phyloP scores from a whole-genome alignment of 2,329 filamentous ascomycete species.

The Xylaria sp. region DNA sequence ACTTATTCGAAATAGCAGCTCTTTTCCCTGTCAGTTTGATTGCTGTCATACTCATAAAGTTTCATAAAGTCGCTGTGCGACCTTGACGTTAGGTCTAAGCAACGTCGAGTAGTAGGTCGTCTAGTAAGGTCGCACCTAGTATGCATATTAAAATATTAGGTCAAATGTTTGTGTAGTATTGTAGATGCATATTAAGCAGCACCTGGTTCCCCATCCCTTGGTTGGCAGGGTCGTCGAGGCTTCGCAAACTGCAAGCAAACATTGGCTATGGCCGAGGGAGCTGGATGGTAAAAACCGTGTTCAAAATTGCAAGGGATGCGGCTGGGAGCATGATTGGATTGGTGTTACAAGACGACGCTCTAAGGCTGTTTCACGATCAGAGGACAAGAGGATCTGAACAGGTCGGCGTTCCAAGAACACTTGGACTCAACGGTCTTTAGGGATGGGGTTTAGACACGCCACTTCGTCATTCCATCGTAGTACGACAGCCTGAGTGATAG shows the following conservation, averaged over 20 bases:
- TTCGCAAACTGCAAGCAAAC: not conserved
- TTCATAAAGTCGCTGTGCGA: not conserved
- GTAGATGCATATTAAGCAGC: not conserved
- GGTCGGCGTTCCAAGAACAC: not conserved
- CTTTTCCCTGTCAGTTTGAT: not conserved
- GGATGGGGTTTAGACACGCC: not conserved
- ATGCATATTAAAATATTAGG: not conserved
- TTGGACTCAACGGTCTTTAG: not conserved
- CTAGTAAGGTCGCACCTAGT: not conserved
- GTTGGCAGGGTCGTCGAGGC: not conserved
- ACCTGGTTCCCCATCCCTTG: not conserved
- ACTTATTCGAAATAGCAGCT: not conserved
- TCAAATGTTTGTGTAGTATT: not conserved
- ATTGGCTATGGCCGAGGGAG: not conserved
- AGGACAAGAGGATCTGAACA: not conserved
- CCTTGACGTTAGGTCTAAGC: not conserved
- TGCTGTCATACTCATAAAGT: not conserved
- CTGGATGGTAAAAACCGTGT: not conserved
- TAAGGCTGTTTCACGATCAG: not conserved
- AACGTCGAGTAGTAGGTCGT: not conserved
- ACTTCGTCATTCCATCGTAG: not conserved
- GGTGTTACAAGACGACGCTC: not conserved
- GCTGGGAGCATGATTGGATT: not conserved
- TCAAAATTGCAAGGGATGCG: not conserved
- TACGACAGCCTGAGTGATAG: not conserved